These are phyloP conservation scores for Pelargonium fulgidum DNA, from an alignment of 441 rosid species.

Conservation along the genomic window DNA sequence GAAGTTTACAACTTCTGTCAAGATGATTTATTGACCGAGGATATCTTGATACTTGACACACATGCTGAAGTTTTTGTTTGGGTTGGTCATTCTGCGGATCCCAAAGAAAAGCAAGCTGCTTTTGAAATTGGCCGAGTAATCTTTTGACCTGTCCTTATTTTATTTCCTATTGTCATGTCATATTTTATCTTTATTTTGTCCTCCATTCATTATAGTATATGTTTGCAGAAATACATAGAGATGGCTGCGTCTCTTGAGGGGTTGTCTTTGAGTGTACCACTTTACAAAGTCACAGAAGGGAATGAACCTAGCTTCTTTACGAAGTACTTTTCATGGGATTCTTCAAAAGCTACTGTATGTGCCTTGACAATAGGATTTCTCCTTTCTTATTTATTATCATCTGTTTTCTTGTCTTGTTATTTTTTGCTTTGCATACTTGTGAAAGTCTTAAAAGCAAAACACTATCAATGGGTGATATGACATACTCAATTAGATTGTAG, in stretches of 20 bases:
- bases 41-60: constrained; percentile 81
- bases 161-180: not conserved
- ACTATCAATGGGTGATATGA: not conserved
- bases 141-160: constrained; percentile 13
- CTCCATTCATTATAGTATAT: constrained; percentile 24
- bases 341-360: constrained; percentile 64
- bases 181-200: constrained; percentile 11
- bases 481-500: not conserved
- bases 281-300: constrained; percentile 89
- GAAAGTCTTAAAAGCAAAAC: not conserved
- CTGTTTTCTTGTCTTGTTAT: not conserved
- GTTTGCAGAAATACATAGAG: constrained; percentile 71
- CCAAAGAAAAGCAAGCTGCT: constrained; percentile 83
- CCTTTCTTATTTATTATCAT: constrained; percentile 4
- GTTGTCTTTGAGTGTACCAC: constrained; percentile 69
- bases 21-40: constrained; percentile 95
- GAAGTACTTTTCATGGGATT: constrained; percentile 86
- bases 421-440: not conserved
- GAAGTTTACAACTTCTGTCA: constrained; percentile 87
- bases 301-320: constrained; percentile 95
- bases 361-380: constrained; percentile 18
- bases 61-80: constrained; percentile 96
- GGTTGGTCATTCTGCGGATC: constrained; percentile 85
- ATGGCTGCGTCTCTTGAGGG: constrained; percentile 75
- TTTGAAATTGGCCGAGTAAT: constrained; percentile 90